Conservation (phyloP, 192 early-diverging fungal genomes). For the Backusella macrospora region DNA sequence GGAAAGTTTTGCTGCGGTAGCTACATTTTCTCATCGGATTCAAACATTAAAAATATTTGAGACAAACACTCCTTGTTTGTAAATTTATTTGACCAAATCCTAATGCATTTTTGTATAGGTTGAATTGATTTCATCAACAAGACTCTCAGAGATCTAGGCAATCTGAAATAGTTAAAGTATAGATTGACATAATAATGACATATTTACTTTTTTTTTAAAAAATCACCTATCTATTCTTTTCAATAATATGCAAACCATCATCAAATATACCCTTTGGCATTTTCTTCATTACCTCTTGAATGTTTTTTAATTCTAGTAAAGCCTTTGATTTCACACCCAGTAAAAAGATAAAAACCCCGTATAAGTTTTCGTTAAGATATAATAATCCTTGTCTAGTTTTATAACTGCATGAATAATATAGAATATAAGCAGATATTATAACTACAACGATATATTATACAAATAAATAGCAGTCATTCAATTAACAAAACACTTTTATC, state of each 20-base stretch:
- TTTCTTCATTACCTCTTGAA: constrained; percentile 86
- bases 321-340: constrained; percentile 92
- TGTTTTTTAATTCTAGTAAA: constrained; percentile 88
- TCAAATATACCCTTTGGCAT: constrained; percentile 89
- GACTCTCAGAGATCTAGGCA: constrained; percentile 71
- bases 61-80: constrained; percentile 78
- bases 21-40: constrained; percentile 62
- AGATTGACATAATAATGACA: not conserved
- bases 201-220: no score
- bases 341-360: constrained; percentile 93
- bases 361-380: constrained; percentile 92
- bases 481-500: constrained; percentile 90
- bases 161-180: no score
- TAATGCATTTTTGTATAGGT: constrained; percentile 17
- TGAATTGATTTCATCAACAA: constrained; percentile 63
- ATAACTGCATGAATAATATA: constrained; percentile 91
- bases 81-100: constrained; percentile 8
- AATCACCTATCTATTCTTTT: constrained; percentile 73
- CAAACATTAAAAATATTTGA: constrained; percentile 84
- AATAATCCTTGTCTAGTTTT: constrained; percentile 93
- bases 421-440: not conserved
- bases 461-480: constrained; percentile 52
- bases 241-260: constrained; percentile 87
- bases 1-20: constrained; percentile 41
- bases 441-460: not conserved